Conservation (phyloP, 164 flowering plant genomes). For the Aristolochia contorta region DNA sequence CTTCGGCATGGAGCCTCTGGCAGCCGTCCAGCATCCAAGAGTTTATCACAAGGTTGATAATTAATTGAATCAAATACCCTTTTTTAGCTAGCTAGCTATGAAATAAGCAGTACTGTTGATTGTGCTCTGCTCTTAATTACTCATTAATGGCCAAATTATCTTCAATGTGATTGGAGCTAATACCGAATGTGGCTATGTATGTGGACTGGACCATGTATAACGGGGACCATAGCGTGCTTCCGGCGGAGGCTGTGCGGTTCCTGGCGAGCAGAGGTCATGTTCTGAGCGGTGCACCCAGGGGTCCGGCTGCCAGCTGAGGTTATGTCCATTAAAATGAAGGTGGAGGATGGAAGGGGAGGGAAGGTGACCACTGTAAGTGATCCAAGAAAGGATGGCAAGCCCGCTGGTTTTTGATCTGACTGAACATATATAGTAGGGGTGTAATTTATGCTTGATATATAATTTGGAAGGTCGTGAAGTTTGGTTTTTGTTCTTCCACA, state of each 20-base stretch:
- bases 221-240: conserved; percentile 71
- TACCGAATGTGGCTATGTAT: conserved; percentile 68
- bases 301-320: conserved; percentile 77
- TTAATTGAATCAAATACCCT: too few relatives aligned
- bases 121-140: neutral
- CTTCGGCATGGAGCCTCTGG: conserved; percentile 63
- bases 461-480: too few relatives aligned
- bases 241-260: conserved; percentile 41
- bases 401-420: conserved; percentile 52
- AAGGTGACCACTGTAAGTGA: conserved; percentile 77
- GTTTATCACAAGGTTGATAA: conserved; percentile 67
- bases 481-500: too few relatives aligned
- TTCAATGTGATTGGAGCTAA: conserved; percentile 45
- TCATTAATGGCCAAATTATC: neutral
- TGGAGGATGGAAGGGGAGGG: conserved; percentile 15
- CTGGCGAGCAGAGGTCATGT: conserved; percentile 60
- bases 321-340: conserved; percentile 30
- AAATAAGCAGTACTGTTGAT: too few relatives aligned
- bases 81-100: too few relatives aligned
- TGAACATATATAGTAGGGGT: too few relatives aligned
- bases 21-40: conserved; percentile 67
- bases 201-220: conserved; percentile 72
- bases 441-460: too few relatives aligned
- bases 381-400: conserved; percentile 73
- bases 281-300: conserved; percentile 30